Base-by-base conservation (phyloP, 495 filamentous ascomycete species). In the Ascodesmis nigricans region DNA sequence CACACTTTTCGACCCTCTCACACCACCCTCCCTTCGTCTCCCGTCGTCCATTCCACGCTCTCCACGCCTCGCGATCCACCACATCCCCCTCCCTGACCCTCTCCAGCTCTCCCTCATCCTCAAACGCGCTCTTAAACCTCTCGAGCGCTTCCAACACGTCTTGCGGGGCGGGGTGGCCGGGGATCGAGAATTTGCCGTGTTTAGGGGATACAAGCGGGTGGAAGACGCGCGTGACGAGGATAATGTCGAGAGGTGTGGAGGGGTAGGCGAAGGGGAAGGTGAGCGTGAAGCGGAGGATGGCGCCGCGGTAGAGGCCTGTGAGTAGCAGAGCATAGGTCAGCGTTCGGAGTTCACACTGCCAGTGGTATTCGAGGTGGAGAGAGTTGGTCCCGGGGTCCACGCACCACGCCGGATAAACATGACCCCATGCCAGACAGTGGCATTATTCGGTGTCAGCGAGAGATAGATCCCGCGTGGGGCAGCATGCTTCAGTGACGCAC, bases 11-110 rank as follows among this genome's bases (percentile, higher is more conserved):
- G 5, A 37, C 35, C 35, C 20, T 29, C 26, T 37, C 35, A 4
- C 9, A 13, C 35, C 35, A 37, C 9, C 35, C 35, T 10, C 14
- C 35, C 5, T 24, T 37, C 14, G 13, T 18, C 7, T 30, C 26
- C 3, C 35, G 24, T 8, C 27, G 9, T 18, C 24, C 35, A 26
- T 35, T 35, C 35, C 35, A 37, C 6, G 10, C 24, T 26, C 30
- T 29, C 35, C 24, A 37, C 24, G 35, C 35, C 11, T 30, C 35
- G 4, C n/a, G 10, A 29, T 37, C 35, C 18, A 18, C 35, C 6
- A 21, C 26, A 6, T 30, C 8, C 8, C 8, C 25, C 24, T 18
- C 27, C 8, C 13, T n/a, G 2, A 37, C 9, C 11, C 5, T 5
- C 14, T 37, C 35, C n/a, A 37, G 23, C 18, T 20, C 25, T 5